phyloP scores from a whole-genome alignment of 306 rosid species.

The Mimosa pudica region DNA sequence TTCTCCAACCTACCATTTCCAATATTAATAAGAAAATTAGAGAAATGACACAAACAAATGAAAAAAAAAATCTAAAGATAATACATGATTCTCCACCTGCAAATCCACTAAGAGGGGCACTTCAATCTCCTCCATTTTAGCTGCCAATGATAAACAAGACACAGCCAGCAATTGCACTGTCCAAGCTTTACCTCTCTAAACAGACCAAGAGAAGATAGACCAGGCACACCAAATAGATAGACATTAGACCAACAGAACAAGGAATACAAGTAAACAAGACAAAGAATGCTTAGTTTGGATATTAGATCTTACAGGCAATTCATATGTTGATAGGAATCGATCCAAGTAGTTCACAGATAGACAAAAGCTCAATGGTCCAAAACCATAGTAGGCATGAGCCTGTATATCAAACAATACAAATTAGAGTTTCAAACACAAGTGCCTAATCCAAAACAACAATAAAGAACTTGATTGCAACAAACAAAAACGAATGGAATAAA shows the following conservation, averaged over 20 bases:
- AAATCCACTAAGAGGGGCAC: conserved; percentile 73
- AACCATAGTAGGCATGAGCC: conserved; percentile 72
- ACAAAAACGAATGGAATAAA: not conserved
- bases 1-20: conserved; percentile 68
- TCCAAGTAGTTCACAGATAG: conserved; percentile 89
- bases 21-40: conserved; percentile 20
- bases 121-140: conserved; percentile 78
- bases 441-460: conserved; percentile 31
- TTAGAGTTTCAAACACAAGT: conserved; percentile 39
- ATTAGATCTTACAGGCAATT: conserved; percentile 67
- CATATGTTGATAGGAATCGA: conserved; percentile 75
- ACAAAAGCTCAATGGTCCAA: conserved; percentile 73
- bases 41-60: conserved; percentile 7
- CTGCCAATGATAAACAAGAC: conserved; percentile 81
- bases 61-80: conserved; percentile 25
- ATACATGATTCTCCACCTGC: conserved; percentile 57
- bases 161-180: conserved; percentile 76
- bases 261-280: conserved; percentile 22
- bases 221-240: conserved; percentile 30
- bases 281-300: conserved; percentile 24
- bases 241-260: conserved; percentile 13
- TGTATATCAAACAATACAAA: conserved; percentile 51
- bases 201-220: conserved; percentile 18
- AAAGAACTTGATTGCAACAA: conserved; percentile 11
- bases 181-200: conserved; percentile 73